These are phyloP conservation scores for Ganoderma leucocontextum DNA, from an alignment of 1,284 basidiomycete genomes.

Conservation along the genomic window DNA sequence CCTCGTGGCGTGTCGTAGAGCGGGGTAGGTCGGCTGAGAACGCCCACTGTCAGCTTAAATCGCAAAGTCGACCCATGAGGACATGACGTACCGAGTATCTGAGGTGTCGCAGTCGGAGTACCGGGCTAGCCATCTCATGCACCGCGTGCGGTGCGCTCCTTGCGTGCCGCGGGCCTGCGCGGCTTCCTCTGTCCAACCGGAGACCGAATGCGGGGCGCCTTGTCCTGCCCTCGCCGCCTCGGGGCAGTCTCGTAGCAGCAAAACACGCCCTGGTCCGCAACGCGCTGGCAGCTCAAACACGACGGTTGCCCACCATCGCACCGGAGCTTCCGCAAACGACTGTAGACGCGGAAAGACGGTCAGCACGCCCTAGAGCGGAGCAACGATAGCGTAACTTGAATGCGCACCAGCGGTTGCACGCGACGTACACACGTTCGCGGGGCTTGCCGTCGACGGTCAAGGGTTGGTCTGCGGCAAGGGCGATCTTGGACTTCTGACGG, in stretches of 20 bases:
- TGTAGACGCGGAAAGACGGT: not conserved
- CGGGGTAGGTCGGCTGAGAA: not conserved
- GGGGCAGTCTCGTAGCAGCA: conserved; percentile 27
- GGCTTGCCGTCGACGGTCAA: conserved; percentile 30
- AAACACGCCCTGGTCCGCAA: conserved; percentile 12
- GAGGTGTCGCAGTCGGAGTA: not conserved
- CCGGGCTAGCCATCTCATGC: not conserved
- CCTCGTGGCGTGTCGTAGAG: not conserved
- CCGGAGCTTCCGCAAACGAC: conserved; percentile 38
- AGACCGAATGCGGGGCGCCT: conserved; percentile 31
- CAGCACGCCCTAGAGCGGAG: not conserved
- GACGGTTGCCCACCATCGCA: conserved; percentile 38
- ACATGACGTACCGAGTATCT: not conserved
- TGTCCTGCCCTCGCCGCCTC: conserved; percentile 32
- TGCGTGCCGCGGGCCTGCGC: conserved; percentile 7
- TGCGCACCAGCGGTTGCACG: conserved; percentile 31
- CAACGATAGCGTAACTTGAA: not conserved
- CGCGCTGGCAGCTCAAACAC: conserved; percentile 38
- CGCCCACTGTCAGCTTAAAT: not conserved
- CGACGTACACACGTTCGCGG: conserved; percentile 31
- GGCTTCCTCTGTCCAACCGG: conserved; percentile 27
- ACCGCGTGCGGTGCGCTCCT: not conserved
- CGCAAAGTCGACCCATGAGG: not conserved
- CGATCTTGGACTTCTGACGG: conserved; percentile 18
- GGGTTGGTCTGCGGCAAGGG: conserved; percentile 28